A percentile compares a stretch with the other conserved stretches of the same genome.
These are phyloP conservation scores for Ceratocystis destructans DNA, from an alignment of 2,329 filamentous ascomycete species.

Conservation along the genomic window DNA sequence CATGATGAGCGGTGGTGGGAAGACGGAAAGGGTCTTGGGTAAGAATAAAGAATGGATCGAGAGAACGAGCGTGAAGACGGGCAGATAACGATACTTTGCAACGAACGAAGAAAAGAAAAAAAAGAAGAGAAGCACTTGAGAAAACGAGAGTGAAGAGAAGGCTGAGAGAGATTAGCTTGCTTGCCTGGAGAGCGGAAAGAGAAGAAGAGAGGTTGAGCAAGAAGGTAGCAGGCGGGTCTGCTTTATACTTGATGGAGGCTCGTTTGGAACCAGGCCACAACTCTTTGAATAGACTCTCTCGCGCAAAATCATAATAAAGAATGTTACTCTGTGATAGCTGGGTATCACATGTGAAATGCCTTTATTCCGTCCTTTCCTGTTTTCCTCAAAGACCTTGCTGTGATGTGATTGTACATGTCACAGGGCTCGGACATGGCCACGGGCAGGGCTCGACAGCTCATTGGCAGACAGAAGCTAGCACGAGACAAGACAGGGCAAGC, in stretches of 20 bases:
- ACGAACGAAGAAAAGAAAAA: neutral
- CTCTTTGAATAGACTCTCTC: neutral
- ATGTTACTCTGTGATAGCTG: neutral
- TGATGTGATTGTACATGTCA: neutral
- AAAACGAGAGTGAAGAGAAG: conserved; percentile 9
- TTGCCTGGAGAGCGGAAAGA: conserved; percentile 7
- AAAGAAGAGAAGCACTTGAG: neutral
- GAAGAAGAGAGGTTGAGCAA: neutral
- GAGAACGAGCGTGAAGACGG: conserved; percentile 4
- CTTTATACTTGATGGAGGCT: neutral
- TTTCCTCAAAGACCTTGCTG: neutral
- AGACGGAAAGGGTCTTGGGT: neutral
- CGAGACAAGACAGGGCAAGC: neutral
- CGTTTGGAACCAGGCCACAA: neutral
- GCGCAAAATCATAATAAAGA: neutral
- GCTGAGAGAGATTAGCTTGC: conserved; percentile 14
- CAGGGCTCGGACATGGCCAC: neutral
- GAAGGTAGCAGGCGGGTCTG: neutral
- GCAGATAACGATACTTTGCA: conserved; percentile 8
- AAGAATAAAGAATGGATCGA: conserved; percentile 3
- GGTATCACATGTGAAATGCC: neutral
- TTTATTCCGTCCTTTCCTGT: neutral
- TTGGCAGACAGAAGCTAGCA: neutral
- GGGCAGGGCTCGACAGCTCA: neutral
- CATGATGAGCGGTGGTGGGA: conserved; percentile 10